Evolutionary conservation across 495 filamentous ascomycete species (phyloP), one percentile per base, ranked within the genome.

Genomic region (Chaetomium fimeti): DNA sequence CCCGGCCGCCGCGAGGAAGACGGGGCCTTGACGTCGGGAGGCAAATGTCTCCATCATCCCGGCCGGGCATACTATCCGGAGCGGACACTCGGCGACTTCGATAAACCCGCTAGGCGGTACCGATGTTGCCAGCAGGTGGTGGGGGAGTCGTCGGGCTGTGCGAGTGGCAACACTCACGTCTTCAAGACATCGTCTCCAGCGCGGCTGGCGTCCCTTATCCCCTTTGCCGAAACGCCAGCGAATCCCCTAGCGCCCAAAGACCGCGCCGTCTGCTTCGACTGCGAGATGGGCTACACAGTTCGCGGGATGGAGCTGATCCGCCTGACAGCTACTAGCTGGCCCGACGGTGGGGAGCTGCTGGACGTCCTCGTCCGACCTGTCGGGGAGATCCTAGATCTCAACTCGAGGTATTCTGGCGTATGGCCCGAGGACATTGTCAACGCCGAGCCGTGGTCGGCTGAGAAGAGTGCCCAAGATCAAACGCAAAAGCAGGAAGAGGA

Each of bases 251-350:
- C 70, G 8, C 74, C 74, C 12, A 68, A 67, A 25, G 74, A 79
- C 45, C 70, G 76, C 32, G 82, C 86, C 3, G 84, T 98, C 16
- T 88, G 85, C 68, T 88, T 99, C 67, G 94, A 99, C 74, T 97
- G 95, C 71, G 94, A 99, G 71, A 99, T 99, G 94, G 90, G 90
- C 11, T 99, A 94, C 72, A 98, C 94, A 0, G 88, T 88, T 2
- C 67, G 87, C 42, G 94, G 94, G 0, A 72, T 97, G 61, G 94
- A 99, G 71, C 80, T 99, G 16, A 86, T 98, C 52, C 89, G 94
- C 20, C 72, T 99, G 24, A 97, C 94, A 0, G 91, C 89, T 11
- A 85, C 90, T 36, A 86, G 89, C 63, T 99, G 93, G 91, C 94
- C 93, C 1, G 77, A 81, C 38, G 90, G 92, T 24, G 81, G 85